phyloP scores from a whole-genome alignment of 1,139 yeast genomes.

The Magnusiomyces magnusii region DNA sequence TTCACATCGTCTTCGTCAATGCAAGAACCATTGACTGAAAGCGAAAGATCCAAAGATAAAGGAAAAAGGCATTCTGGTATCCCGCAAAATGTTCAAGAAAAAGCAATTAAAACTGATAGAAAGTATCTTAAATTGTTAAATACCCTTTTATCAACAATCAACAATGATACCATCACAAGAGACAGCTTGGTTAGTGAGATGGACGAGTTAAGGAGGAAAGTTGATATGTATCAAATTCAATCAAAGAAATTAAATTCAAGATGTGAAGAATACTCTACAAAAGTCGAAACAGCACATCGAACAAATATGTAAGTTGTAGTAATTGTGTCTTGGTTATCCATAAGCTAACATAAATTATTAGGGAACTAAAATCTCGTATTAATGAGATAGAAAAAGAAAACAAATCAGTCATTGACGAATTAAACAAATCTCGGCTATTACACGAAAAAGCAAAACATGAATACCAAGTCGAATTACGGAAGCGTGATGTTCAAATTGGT shows the following conservation, averaged over 20 bases:
- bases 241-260: not conserved
- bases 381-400: not conserved
- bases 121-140: not conserved
- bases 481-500: slow-evolving; percentile 2
- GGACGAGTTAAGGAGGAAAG: not conserved
- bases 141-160: not conserved
- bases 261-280: not conserved
- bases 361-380: not conserved
- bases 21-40: no score
- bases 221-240: not conserved
- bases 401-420: not conserved
- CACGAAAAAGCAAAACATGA: slow-evolving; percentile 2
- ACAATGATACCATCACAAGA: not conserved
- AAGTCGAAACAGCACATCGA: not conserved
- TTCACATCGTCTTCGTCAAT: no score
- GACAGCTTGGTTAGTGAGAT: not conserved
- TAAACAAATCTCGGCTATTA: not conserved
- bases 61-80: not conserved
- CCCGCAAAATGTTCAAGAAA: not conserved
- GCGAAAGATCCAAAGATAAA: no score
- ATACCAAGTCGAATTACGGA: slow-evolving; percentile 1
- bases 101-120: not conserved
- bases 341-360: not conserved
- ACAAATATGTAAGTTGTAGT: not conserved
- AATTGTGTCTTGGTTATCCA: not conserved